Evolutionary conservation across 257 asterid genomes (phyloP).

Genomic region (Forsythia viridissima): DNA sequence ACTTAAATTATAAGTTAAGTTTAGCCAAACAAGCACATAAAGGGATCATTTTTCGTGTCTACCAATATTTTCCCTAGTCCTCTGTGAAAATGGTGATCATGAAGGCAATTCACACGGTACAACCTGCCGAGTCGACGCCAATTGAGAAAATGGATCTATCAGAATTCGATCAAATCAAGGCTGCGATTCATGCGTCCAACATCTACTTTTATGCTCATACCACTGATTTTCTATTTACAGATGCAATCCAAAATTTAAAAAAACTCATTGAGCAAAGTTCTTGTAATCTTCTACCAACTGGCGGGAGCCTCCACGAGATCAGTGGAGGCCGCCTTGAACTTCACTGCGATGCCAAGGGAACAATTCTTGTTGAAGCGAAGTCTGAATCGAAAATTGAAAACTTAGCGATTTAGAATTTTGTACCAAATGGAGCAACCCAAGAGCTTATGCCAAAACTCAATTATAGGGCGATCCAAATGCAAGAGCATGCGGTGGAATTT

Average conservation of each 20-base stretch:
- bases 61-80: neutral
- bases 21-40: no score
- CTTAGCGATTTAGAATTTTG: neutral
- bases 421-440: neutral
- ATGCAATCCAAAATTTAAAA: neutral
- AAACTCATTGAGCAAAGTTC: neutral
- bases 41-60: no score
- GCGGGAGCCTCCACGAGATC: conserved; percentile 1
- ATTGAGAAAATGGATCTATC: neutral
- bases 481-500: conserved; percentile 32
- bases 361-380: neutral
- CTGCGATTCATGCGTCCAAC: neutral
- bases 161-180: neutral
- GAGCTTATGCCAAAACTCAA: neutral
- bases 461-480: neutral
- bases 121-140: neutral
- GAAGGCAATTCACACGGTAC: neutral
- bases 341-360: conserved; percentile 1
- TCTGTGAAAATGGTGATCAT: neutral
- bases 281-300: neutral
- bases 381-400: neutral
- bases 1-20: no score
- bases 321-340: conserved; percentile 13
- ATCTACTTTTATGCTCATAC: neutral
- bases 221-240: neutral